Evolutionary conservation across 306 rosid genomes (phyloP).

Genomic region (Carpinus viminea): DNA sequence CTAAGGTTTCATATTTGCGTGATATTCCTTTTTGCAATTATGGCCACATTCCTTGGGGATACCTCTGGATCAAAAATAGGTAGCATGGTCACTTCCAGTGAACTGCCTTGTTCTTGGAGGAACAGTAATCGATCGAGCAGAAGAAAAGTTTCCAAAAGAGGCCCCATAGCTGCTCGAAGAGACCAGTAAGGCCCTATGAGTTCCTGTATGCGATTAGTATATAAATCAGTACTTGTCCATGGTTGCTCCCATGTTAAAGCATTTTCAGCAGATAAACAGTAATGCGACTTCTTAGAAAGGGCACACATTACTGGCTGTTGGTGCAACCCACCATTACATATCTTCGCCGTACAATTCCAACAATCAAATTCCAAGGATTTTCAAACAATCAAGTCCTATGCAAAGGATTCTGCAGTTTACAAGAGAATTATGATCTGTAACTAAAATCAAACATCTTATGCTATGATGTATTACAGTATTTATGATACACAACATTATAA

Average conservation of each 20-base stretch:
- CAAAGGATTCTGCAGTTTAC: not conserved
- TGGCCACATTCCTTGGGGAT: conserved; percentile 89
- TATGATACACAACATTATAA: no score
- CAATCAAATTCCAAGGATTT: not conserved
- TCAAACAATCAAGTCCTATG: not conserved
- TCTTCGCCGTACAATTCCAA: not conserved
- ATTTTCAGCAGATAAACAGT: not conserved
- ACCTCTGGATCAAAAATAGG: conserved; percentile 78
- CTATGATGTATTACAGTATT: no score
- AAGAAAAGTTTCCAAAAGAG: conserved; percentile 80
- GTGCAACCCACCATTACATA: not conserved
- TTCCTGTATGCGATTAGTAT: conserved; percentile 51
- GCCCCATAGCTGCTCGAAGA: conserved; percentile 92
- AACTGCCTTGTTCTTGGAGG: conserved; percentile 80
- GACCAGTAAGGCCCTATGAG: conserved; percentile 90
- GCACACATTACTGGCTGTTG: not conserved
- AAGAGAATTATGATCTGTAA: not conserved
- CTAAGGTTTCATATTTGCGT: conserved; percentile 35
- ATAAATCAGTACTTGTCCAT: conserved; percentile 22
- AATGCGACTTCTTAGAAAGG: not conserved
- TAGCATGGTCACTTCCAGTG: conserved; percentile 57
- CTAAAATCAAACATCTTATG: no score
- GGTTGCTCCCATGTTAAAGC: not conserved
- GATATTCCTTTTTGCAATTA: conserved; percentile 65
- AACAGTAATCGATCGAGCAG: conserved; percentile 87